Conservation (phyloP, 2,329 filamentous ascomycete species). For the Diaporthe ampelina region DNA sequence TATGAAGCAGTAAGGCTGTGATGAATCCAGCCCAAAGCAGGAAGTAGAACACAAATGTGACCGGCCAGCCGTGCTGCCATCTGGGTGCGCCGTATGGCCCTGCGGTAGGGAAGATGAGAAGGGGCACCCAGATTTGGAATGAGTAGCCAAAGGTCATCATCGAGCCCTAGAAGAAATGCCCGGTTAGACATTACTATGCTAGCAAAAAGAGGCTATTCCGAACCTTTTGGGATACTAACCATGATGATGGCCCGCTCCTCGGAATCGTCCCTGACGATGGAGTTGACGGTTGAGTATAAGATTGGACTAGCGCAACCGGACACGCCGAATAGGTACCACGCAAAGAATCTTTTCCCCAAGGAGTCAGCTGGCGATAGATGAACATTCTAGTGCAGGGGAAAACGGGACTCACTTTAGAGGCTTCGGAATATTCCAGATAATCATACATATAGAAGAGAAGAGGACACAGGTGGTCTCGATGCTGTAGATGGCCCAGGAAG, state of each 20-base stretch:
- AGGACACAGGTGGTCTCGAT: conserved; percentile 56
- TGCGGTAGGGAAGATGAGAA: conserved; percentile 58
- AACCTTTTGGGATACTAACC: conserved; percentile 42
- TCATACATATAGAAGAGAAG: conserved; percentile 61
- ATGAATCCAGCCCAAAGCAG: conserved; percentile 59
- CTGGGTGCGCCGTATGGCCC: conserved; percentile 57
- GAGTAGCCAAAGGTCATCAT: conserved; percentile 64
- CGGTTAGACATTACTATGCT: background rate
- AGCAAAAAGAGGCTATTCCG: background rate
- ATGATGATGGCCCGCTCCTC: conserved; percentile 58
- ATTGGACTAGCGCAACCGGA: conserved; percentile 57
- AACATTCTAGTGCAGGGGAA: too few species aligned
- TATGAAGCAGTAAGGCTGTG: conserved; percentile 53
- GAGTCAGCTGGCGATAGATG: background rate
- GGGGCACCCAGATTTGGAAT: conserved; percentile 60
- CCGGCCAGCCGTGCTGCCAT: conserved; percentile 64
- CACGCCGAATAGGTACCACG: conserved; percentile 58
- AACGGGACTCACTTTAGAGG: conserved; percentile 55
- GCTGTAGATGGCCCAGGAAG: conserved; percentile 62
- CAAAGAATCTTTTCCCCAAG: conserved; percentile 51
- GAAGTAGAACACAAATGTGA: conserved; percentile 60
- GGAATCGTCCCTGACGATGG: conserved; percentile 55
- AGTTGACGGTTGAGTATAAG: conserved; percentile 59
- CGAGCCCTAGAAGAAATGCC: conserved; percentile 48
- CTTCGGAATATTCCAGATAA: conserved; percentile 64